Evolutionary conservation across 2,329 filamentous ascomycete species (phyloP).

Genomic region (Alternaria triticina): DNA sequence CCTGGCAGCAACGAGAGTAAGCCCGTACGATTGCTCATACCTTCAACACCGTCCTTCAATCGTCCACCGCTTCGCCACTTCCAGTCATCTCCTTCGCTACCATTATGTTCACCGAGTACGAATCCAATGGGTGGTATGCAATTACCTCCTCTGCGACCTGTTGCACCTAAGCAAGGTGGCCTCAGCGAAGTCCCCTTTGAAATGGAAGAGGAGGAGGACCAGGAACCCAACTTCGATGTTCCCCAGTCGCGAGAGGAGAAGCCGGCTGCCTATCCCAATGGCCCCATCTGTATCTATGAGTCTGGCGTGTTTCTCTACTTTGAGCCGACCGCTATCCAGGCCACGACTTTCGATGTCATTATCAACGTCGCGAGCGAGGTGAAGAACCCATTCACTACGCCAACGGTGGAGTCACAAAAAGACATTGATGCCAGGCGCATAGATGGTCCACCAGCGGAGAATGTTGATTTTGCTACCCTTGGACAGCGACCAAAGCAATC

Average conservation of each 20-base stretch:
- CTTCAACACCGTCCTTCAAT: conserved; percentile 62
- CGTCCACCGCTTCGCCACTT: conserved; percentile 63
- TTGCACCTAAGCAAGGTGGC: conserved; percentile 43
- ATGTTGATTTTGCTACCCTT: conserved; percentile 45
- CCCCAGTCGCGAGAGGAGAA: conserved; percentile 70
- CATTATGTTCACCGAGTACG: conserved; percentile 60
- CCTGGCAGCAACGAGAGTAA: conserved; percentile 63
- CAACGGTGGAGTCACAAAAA: conserved; percentile 36
- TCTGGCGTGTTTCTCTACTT: conserved; percentile 80
- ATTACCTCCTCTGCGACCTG: conserved; percentile 50
- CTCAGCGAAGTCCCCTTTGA: conserved; percentile 69
- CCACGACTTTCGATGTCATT: conserved; percentile 78
- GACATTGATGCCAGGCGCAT: conserved; percentile 45
- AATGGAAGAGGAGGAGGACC: conserved; percentile 72
- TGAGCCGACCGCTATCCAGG: conserved; percentile 79
- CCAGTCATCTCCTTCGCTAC: conserved; percentile 67
- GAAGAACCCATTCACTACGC: conserved; percentile 69
- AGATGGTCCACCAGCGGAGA: conserved; percentile 45
- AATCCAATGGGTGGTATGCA: conserved; percentile 60
- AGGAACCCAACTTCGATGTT: conserved; percentile 59
- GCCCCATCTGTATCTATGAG: conserved; percentile 81
- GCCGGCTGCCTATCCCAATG: conserved; percentile 81
- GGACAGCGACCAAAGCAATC: conserved; percentile 34
- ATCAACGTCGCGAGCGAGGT: conserved; percentile 87
- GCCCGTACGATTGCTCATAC: conserved; percentile 62